These are phyloP conservation scores for Linnemannia elongata DNA, from an alignment of 192 early-diverging fungal genomes.

Conservation along the genomic window DNA sequence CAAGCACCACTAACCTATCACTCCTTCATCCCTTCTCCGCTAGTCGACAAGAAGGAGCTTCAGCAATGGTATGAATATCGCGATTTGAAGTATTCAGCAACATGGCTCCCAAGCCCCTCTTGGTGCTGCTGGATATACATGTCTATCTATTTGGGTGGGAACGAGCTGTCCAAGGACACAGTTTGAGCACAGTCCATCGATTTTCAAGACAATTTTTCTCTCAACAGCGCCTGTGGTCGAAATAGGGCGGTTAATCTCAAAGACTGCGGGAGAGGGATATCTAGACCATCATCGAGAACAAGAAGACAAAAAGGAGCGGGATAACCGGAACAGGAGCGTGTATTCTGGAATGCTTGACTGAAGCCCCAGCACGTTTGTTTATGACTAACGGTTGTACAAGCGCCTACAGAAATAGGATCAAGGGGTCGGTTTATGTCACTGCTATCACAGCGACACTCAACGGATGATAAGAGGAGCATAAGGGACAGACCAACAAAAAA, in stretches of 20 bases:
- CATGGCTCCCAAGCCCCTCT: too few species aligned
- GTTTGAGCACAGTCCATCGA: background rate
- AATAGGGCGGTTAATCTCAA: background rate
- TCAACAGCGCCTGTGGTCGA: background rate
- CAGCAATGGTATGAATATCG: conserved; percentile 82
- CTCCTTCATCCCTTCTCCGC: conserved; percentile 3
- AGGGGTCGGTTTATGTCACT: background rate
- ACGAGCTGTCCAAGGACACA: background rate
- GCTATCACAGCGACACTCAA: background rate
- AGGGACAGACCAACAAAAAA: background rate
- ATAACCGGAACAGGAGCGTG: background rate
- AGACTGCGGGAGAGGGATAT: background rate
- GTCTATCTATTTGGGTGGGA: background rate
- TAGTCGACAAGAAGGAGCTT: conserved; percentile 93
- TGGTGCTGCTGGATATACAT: background rate
- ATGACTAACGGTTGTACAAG: background rate
- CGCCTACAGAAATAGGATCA: background rate
- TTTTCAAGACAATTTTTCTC: background rate
- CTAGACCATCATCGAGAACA: background rate
- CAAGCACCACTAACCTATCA: background rate
- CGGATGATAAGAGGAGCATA: background rate
- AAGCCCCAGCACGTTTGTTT: background rate
- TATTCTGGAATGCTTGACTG: background rate
- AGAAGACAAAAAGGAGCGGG: background rate
- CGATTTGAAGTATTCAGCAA: background rate